These are phyloP conservation scores for Madurella mycetomatis DNA, from an alignment of 2,329 filamentous ascomycete genomes.

Conservation along the genomic window DNA sequence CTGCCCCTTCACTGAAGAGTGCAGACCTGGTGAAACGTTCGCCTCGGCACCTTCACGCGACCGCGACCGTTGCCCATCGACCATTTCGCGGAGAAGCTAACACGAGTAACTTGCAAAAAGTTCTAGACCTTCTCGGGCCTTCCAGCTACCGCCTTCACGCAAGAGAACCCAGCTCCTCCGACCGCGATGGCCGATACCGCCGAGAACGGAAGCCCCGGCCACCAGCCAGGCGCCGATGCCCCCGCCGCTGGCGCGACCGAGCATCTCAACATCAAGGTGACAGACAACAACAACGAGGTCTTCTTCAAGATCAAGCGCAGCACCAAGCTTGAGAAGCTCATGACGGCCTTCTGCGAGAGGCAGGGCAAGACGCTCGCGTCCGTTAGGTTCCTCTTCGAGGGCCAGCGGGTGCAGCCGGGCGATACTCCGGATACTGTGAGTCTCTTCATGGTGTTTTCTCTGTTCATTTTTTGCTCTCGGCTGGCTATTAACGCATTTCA, in stretches of 20 bases:
- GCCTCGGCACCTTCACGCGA: too few species aligned
- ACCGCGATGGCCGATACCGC: constrained; percentile 48
- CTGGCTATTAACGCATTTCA: constrained; percentile 20
- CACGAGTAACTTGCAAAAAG: too few species aligned
- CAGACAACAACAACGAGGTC: constrained; percentile 98
- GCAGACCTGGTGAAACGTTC: too few species aligned
- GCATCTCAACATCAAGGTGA: constrained; percentile 98
- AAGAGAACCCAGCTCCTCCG: background rate
- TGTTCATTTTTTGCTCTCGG: too few species aligned
- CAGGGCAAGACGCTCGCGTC: constrained; percentile 82
- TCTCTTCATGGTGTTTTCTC: constrained; percentile 24
- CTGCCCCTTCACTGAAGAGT: too few species aligned
- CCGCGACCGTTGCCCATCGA: too few species aligned
- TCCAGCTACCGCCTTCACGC: too few species aligned
- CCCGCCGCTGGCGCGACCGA: constrained; percentile 54
- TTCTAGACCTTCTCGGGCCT: too few species aligned
- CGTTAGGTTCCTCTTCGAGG: constrained; percentile 93
- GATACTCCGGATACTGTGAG: constrained; percentile 91
- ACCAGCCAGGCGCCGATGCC: constrained; percentile 37
- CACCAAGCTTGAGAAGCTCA: constrained; percentile 93
- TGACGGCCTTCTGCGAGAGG: constrained; percentile 95
- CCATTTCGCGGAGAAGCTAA: too few species aligned
- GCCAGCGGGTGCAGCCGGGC: constrained; percentile 80
- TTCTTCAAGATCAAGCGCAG: constrained; percentile 99
- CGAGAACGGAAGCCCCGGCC: constrained; percentile 45